Conservation (phyloP, 2,329 filamentous ascomycete genomes). For the Pseudogymnoascus sp. region DNA sequence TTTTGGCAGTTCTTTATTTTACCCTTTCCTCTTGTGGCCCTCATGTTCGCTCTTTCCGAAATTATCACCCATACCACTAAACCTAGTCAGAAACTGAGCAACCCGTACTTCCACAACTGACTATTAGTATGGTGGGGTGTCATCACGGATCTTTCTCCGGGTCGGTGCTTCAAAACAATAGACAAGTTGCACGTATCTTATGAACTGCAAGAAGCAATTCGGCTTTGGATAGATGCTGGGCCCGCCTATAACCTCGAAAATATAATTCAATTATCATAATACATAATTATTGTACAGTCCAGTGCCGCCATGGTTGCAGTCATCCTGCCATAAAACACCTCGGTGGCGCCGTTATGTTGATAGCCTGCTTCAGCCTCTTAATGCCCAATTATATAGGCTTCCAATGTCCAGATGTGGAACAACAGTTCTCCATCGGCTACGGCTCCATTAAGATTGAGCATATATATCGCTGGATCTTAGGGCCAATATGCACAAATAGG, state of each 20-base stretch:
- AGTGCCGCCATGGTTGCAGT: background rate
- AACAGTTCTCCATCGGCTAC: background rate
- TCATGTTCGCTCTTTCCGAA: background rate
- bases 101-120: background rate
- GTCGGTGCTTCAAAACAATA: background rate
- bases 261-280: background rate
- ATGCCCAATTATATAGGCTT: background rate
- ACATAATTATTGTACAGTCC: slow-evolving; percentile 1
- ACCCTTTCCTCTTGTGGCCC: background rate
- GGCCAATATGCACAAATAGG: background rate
- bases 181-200: background rate
- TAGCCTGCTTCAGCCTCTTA: background rate
- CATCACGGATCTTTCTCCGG: no score
- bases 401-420: background rate
- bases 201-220: no score
- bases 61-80: background rate
- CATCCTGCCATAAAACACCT: background rate
- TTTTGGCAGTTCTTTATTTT: background rate
- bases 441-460: background rate
- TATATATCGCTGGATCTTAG: background rate
- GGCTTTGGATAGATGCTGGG: background rate
- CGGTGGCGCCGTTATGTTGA: background rate
- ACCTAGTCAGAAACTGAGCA: background rate
- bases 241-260: background rate
- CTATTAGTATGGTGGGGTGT: no score